These are phyloP conservation scores for Cladophialophora carrionii DNA, from an alignment of 2,329 filamentous ascomycete species.

Conservation along the genomic window DNA sequence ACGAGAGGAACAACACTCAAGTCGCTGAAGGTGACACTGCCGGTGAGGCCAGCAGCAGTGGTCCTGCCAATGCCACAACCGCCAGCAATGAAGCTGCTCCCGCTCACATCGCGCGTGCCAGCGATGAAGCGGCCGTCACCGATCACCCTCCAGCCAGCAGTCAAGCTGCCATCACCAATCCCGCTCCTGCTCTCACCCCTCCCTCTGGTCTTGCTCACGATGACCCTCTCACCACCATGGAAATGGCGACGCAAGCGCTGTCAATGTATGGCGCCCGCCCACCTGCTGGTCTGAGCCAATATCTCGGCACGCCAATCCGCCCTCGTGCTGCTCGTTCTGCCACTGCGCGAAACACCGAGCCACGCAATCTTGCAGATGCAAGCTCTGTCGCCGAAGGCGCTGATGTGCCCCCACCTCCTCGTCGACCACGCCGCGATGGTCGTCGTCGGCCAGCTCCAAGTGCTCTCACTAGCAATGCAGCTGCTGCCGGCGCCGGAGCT, in stretches of 20 bases:
- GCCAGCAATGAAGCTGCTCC: background rate
- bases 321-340: background rate
- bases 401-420: background rate
- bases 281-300: background rate
- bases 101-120: background rate
- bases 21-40: conserved; percentile 4
- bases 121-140: background rate
- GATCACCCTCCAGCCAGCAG: background rate
- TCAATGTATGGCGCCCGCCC: background rate
- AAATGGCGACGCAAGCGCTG: conserved; percentile 1
- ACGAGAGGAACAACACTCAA: background rate
- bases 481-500: no score
- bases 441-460: background rate
- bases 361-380: background rate
- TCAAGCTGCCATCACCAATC: conserved; percentile 1
- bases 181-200: background rate
- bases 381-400: background rate
- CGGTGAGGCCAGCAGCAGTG: background rate
- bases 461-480: background rate
- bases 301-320: conserved; percentile 4
- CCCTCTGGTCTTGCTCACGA: background rate
- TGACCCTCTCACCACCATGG: conserved; percentile 1
- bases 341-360: background rate
- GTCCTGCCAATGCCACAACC: background rate
- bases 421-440: background rate